phyloP scores from a whole-genome alignment of 305 asterid genomes.

The Salvia sclarea region DNA sequence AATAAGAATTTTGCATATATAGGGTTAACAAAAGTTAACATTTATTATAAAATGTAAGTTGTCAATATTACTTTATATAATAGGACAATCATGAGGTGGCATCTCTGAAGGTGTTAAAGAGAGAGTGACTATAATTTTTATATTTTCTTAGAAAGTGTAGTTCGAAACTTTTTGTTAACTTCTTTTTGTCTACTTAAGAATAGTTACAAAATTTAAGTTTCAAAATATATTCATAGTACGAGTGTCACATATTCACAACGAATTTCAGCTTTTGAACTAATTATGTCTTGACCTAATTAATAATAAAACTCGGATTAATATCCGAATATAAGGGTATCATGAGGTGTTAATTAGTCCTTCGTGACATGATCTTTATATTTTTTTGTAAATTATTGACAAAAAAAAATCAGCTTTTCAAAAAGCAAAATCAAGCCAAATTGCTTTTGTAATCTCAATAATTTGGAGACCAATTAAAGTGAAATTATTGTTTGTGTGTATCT shows the following conservation, averaged over 20 bases:
- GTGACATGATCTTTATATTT: too few species aligned
- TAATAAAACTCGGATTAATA: too few species aligned
- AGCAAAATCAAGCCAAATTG: not conserved
- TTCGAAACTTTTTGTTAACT: not conserved
- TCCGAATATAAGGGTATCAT: too few species aligned
- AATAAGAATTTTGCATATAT: not conserved
- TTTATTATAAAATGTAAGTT: not conserved
- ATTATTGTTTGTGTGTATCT: not conserved
- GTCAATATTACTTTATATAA: not conserved
- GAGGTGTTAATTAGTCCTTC: too few species aligned
- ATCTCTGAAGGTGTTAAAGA: slow-evolving; percentile 9
- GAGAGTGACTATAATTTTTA: not conserved
- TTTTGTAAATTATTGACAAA: too few species aligned
- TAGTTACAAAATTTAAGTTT: not conserved
- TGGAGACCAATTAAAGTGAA: not conserved
- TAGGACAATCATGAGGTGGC: not conserved
- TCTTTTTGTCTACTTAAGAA: slow-evolving; percentile 17
- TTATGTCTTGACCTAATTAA: too few species aligned
- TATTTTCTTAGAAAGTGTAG: not conserved
- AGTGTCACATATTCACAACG: not conserved
- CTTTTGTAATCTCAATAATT: not conserved
- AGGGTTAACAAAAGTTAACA: not conserved
- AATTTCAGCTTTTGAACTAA: too few species aligned
- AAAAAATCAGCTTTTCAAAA: slow-evolving; percentile 20
- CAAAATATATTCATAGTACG: not conserved